Evolutionary conservation across 2,329 filamentous ascomycete species (phyloP).

Genomic region (Cryphonectria japonica): DNA sequence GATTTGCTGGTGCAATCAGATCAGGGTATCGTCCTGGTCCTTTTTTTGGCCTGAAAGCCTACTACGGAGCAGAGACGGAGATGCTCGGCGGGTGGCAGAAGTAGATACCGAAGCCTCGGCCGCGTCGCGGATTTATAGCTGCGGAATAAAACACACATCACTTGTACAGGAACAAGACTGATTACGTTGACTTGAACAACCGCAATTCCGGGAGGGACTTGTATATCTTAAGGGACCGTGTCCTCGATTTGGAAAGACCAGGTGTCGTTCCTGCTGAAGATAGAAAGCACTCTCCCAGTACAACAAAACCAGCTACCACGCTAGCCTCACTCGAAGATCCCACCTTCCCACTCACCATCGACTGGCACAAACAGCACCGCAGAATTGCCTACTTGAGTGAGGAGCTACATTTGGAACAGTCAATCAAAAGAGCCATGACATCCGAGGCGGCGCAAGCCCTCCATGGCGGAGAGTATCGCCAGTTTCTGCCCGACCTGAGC

Average conservation of each 20-base stretch:
- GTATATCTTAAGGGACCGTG: background rate
- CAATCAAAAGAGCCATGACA: constrained; percentile 12
- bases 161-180: background rate
- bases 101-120: constrained; percentile 23
- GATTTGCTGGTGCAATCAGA: background rate
- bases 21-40: background rate
- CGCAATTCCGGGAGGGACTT: background rate
- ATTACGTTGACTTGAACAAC: background rate
- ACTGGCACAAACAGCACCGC: no score
- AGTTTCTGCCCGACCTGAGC: constrained; percentile 65
- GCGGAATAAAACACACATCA: background rate
- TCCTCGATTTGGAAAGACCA: background rate
- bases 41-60: background rate
- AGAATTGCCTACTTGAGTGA: no score
- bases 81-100: constrained; percentile 17
- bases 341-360: background rate
- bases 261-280: background rate
- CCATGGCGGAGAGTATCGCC: constrained; percentile 50
- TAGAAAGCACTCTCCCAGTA: no score
- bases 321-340: background rate
- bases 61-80: background rate
- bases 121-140: constrained; percentile 19
- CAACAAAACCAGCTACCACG: background rate
- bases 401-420: background rate
- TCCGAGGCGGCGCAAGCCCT: constrained; percentile 14